Percentiles rank a stretch among this genome's conserved stretches.
Evolutionary conservation across 108 stramenopile genomes (phyloP).

Genomic region (Cylindrotheca fusiformis): DNA sequence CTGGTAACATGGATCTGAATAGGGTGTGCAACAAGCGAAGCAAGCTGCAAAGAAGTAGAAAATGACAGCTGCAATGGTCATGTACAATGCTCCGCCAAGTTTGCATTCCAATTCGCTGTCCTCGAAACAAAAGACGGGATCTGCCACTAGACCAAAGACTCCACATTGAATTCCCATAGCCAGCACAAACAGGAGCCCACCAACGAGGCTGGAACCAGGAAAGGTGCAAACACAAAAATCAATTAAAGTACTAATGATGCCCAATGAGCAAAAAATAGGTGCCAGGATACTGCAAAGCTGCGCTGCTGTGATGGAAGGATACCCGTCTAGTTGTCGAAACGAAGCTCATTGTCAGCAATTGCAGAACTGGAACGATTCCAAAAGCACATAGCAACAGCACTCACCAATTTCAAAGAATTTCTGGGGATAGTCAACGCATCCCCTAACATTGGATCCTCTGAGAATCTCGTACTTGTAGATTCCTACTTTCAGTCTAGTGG

Average conservation of each 20-base stretch:
- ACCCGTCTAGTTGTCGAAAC: too few species aligned
- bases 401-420: not conserved
- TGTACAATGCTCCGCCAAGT: slow-evolving; percentile 9
- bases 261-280: slow-evolving; percentile 6
- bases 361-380: too few species aligned
- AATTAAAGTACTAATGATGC: slow-evolving; percentile 1
- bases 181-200: slow-evolving; percentile 7
- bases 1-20: slow-evolving; percentile 20
- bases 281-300: slow-evolving; percentile 22
- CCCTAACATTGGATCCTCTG: not conserved
- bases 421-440: slow-evolving; percentile 4
- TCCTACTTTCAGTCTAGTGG: slow-evolving; percentile 17
- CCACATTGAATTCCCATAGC: slow-evolving; percentile 18
- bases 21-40: slow-evolving; percentile 14
- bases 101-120: slow-evolving; percentile 16
- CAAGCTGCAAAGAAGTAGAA: slow-evolving; percentile 14
- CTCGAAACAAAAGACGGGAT: slow-evolving; percentile 33
- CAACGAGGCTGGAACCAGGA: slow-evolving; percentile 4
- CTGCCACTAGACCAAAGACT: slow-evolving; percentile 19
- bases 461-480: slow-evolving; percentile 21
- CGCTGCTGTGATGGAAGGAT: slow-evolving; percentile 20
- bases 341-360: too few species aligned
- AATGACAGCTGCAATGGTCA: slow-evolving; percentile 8
- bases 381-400: too few species aligned
- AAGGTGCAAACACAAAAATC: slow-evolving; percentile 25